phyloP scores from a whole-genome alignment of 108 stramenopile genomes.

The Pseudonitzschia multistriata region DNA sequence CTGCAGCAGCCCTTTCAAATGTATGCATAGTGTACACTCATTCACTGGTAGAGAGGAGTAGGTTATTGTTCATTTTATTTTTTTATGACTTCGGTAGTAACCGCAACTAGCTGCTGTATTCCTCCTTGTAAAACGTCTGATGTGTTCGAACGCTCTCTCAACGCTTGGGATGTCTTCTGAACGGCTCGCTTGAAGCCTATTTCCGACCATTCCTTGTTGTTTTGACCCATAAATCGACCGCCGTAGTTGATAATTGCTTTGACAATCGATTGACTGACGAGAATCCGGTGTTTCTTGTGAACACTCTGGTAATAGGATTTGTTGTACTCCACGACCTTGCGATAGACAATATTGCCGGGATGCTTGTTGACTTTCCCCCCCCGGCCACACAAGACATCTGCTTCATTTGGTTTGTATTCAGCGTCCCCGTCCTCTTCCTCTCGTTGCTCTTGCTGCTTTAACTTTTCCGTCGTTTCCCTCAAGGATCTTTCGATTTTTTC shows the following conservation, averaged over 20 bases:
- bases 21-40: no score
- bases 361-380: constrained; percentile 80
- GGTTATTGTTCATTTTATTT: no score
- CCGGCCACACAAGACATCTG: constrained; percentile 73
- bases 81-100: no score
- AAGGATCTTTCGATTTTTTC: constrained; percentile 1
- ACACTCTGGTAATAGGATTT: constrained; percentile 60
- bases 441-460: neutral
- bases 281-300: constrained; percentile 76
- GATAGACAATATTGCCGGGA: constrained; percentile 72
- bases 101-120: neutral
- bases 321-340: constrained; percentile 60
- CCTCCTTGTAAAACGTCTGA: neutral
- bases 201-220: constrained; percentile 24
- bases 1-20: no score
- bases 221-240: constrained; percentile 32
- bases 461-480: neutral
- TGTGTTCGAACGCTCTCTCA: constrained; percentile 31
- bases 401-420: constrained; percentile 21
- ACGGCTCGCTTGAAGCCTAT: constrained; percentile 43
- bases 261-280: constrained; percentile 80
- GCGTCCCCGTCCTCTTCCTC: neutral
- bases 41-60: no score
- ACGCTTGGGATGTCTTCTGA: constrained; percentile 49
- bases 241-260: constrained; percentile 41